Evolutionary conservation across 2,329 filamentous ascomycete species (phyloP).

Genomic region (Aspergillus sp.): DNA sequence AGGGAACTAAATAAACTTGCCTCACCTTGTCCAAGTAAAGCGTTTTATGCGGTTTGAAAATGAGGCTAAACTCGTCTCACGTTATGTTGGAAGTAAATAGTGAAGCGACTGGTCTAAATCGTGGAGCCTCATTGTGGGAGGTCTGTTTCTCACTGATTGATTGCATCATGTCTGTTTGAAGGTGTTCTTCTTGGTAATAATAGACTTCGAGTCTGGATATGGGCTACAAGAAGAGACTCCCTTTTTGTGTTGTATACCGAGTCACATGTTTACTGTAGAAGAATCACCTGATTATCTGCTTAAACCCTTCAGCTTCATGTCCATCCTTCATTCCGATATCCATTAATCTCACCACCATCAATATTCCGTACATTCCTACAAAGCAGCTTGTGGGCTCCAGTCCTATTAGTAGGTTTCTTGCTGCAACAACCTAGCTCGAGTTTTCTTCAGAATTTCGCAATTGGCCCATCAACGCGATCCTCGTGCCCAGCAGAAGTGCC

Average conservation of each 20-base stretch:
- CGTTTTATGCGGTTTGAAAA: neutral
- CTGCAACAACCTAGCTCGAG: neutral
- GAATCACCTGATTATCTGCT: neutral
- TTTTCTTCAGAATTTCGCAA: neutral
- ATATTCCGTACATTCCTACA: neutral
- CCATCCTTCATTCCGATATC: neutral
- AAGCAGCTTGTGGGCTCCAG: neutral
- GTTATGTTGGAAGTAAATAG: neutral
- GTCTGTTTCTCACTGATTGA: neutral
- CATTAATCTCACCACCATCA: neutral
- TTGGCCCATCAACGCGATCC: neutral
- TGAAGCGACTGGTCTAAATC: neutral
- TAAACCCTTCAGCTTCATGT: neutral
- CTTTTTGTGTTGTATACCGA: neutral
- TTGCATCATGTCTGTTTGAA: neutral
- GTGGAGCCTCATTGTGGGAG: neutral
- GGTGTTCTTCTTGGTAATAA: neutral
- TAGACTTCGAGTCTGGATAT: neutral
- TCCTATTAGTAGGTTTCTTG: neutral
- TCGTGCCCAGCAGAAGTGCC: neutral
- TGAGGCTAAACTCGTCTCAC: slow-evolving; percentile 8
- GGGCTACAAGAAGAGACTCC: neutral
- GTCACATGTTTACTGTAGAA: neutral
- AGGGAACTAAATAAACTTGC: neutral
- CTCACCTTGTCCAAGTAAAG: neutral